phyloP scores from a whole-genome alignment of 1,139 yeast genomes.

The Blastobotrys niveus region DNA sequence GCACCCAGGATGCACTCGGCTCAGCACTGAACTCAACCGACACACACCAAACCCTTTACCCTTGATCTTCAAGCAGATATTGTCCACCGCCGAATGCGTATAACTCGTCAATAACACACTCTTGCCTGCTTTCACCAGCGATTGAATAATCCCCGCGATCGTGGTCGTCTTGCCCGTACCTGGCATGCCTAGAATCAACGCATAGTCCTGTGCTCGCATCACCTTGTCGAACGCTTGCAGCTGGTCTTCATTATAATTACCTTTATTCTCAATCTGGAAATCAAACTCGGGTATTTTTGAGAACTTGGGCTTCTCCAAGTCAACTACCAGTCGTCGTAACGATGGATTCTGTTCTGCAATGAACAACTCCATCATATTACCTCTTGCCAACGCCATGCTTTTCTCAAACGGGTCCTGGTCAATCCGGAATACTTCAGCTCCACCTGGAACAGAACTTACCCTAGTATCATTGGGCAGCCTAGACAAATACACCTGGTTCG shows the following conservation, averaged over 20 bases:
- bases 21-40: slow-evolving; percentile 36
- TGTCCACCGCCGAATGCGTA: slow-evolving; percentile 95
- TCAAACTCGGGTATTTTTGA: slow-evolving; percentile 3
- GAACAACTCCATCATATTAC: slow-evolving; percentile 66
- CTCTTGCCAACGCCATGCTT: slow-evolving; percentile 73
- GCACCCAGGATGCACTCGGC: slow-evolving; percentile 59
- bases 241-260: slow-evolving; percentile 62
- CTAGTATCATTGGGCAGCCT: not conserved
- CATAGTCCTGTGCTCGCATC: slow-evolving; percentile 62
- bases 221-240: slow-evolving; percentile 58
- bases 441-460: not conserved
- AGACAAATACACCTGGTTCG: slow-evolving; percentile 8
- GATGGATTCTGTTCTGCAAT: slow-evolving; percentile 44
- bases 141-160: slow-evolving; percentile 65
- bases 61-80: slow-evolving; percentile 67
- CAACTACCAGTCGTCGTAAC: slow-evolving; percentile 54
- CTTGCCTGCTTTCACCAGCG: slow-evolving; percentile 54
- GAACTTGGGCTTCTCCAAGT: slow-evolving; percentile 47
- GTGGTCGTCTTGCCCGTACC: slow-evolving; percentile 98
- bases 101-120: slow-evolving; percentile 75
- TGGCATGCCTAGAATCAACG: slow-evolving; percentile 91
- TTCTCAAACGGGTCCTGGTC: slow-evolving; percentile 76
- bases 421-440: slow-evolving; percentile 44
- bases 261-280: slow-evolving; percentile 6
- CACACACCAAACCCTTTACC: slow-evolving; percentile 43